Conservation (phyloP, 2,329 filamentous ascomycete genomes). For the Arthrocladium fulminans region DNA sequence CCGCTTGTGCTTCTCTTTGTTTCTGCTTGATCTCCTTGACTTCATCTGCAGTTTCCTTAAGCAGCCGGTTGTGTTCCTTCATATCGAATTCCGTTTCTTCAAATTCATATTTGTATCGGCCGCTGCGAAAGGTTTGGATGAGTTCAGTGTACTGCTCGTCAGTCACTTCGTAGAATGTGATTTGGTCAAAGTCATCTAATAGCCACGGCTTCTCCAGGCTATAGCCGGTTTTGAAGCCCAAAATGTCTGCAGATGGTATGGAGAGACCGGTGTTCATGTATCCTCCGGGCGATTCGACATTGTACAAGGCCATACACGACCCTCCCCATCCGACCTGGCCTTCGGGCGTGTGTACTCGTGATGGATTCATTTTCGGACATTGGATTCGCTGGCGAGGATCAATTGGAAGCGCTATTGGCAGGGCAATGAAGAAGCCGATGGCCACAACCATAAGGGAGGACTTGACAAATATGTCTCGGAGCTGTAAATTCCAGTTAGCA, state of each 20-base stretch:
- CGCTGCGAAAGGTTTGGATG: constrained; percentile 42
- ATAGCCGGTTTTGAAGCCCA: constrained; percentile 45
- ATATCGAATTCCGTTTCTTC: constrained; percentile 47
- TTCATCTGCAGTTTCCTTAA: constrained; percentile 40
- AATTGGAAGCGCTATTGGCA: constrained; percentile 44
- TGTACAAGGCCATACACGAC: constrained; percentile 47
- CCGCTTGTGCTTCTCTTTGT: constrained; percentile 42
- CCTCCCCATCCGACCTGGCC: constrained; percentile 50
- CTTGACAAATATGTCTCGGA: constrained; percentile 44
- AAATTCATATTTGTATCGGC: constrained; percentile 44
- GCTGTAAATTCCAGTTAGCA: constrained; percentile 23
- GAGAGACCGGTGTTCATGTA: constrained; percentile 48
- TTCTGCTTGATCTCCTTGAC: constrained; percentile 37
- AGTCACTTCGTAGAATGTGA: constrained; percentile 47
- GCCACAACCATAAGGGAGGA: constrained; percentile 45
- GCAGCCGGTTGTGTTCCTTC: constrained; percentile 44
- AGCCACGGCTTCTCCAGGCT: constrained; percentile 42
- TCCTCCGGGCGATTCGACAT: constrained; percentile 49
- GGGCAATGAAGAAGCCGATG: constrained; percentile 49
- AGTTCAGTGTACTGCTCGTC: constrained; percentile 44
- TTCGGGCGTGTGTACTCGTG: constrained; percentile 48
- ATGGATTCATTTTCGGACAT: constrained; percentile 50
- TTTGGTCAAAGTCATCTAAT: constrained; percentile 49
- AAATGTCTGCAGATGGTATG: constrained; percentile 46
- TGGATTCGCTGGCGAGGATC: constrained; percentile 47